Evolutionary conservation across 306 rosid genomes (phyloP).

Genomic region (Vachellia pachyceras): DNA sequence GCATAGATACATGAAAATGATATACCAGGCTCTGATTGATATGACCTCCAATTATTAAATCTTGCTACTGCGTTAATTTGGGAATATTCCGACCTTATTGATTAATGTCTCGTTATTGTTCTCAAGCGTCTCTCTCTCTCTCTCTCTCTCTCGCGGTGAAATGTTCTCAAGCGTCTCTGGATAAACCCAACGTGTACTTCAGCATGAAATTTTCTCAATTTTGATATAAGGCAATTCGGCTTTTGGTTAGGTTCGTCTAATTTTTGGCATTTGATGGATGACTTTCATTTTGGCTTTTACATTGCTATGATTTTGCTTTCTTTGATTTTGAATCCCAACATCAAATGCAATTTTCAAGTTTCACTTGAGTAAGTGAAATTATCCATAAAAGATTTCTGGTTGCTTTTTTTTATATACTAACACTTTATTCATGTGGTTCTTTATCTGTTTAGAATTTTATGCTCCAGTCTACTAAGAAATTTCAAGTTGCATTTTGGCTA

Average conservation of each 20-base stretch:
- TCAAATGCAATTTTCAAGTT: background rate
- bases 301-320: background rate
- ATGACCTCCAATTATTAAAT: background rate
- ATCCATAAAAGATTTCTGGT: background rate
- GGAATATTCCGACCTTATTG: background rate
- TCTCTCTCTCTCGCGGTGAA: no score
- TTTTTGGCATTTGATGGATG: background rate
- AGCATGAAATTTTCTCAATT: conserved; percentile 1
- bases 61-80: background rate
- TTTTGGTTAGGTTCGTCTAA: background rate
- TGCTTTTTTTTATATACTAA: background rate
- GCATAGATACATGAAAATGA: conserved; percentile 15
- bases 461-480: background rate
- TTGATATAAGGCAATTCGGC: background rate
- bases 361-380: conserved; percentile 8
- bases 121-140: background rate
- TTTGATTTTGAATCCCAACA: conserved; percentile 9
- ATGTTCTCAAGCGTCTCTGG: background rate
- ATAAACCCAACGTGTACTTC: background rate
- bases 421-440: background rate
- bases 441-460: conserved; percentile 15
- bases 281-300: background rate
- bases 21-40: conserved; percentile 18
- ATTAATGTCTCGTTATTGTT: background rate
- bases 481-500: background rate